Evolutionary conservation across 208 protist genomes (phyloP).

Genomic region (Entamoeba histolytica): DNA sequence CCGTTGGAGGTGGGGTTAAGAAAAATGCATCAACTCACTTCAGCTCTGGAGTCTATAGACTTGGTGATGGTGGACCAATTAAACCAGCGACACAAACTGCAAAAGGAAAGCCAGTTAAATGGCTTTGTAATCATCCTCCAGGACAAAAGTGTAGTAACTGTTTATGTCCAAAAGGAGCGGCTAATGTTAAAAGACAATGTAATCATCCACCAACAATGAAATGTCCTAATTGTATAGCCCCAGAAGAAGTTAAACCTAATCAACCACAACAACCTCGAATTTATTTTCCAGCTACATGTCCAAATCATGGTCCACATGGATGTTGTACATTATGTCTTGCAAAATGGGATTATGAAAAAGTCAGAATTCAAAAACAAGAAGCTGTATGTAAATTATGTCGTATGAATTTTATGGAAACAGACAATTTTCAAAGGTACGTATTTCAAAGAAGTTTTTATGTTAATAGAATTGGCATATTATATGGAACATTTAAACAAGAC

Average conservation of each 20-base stretch:
- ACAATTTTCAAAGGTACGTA: background rate
- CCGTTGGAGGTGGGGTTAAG: background rate
- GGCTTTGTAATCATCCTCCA: background rate
- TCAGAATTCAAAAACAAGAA: background rate
- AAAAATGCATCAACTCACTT: background rate
- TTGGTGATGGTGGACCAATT: background rate
- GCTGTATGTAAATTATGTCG: background rate
- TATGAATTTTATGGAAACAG: background rate
- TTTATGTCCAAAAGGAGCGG: background rate
- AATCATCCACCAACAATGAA: background rate
- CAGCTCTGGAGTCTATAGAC: background rate
- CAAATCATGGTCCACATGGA: background rate
- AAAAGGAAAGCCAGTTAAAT: background rate
- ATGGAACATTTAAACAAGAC: background rate
- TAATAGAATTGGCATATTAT: background rate
- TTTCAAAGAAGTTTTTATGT: background rate
- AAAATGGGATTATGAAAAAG: background rate
- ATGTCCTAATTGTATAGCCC: background rate
- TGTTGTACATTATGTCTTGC: background rate
- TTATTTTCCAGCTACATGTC: background rate
- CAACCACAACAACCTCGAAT: background rate
- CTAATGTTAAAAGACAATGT: background rate
- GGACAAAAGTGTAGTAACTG: background rate
- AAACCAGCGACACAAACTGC: background rate
- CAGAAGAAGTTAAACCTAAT: background rate